Base-by-base conservation (phyloP, 257 asterid species). In the Petrea volubilis region DNA sequence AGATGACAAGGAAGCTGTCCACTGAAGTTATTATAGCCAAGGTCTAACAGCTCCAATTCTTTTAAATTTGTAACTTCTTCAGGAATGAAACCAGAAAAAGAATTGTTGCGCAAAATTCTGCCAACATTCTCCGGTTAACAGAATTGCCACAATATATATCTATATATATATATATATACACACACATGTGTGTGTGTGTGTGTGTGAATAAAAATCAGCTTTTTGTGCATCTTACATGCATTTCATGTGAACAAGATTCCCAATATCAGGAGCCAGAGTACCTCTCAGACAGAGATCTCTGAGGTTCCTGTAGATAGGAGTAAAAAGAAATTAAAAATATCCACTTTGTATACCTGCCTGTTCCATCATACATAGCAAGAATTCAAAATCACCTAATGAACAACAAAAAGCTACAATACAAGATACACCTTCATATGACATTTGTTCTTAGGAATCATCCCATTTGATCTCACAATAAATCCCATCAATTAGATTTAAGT, bases 41-140 rank as follows among this genome's bases (percentile, higher is more conserved):
- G 74, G 80, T 94, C 97, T 73, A 94, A 77, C 75, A 87, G 84
- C 77, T 94, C 89, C 76, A 94, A 67, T 47, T 80, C 85, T 63
- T 82, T 86, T 51, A 94, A 77, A 68, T 75, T 75, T 43, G 76
- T 74, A 58, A 94, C 81, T 73, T 85, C 90, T 18, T 79, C 80
- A 11, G 98, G 98, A 55, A 94, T 77, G 77, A 63, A 64, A 47
- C 97, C 98, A 14, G 80, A 83, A 78, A 94, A 94, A 8, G 96
- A 91, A 78, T 94, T 94, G 80, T 94, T 89, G 71, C 91, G 86
- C 64, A 94, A 77, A 68, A 78, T 76, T 83, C 98, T 94, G 91
- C 75, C 36, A 78, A 41, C 18, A 64, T 33, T 6, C 28, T 24
- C 28, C 71, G 49, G 70, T 23, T 13, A 57, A 52, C 11, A 28